These are phyloP conservation scores for Cystofilobasidium capitatum DNA, from an alignment of 768 basidiomycete genomes.

Conservation along the genomic window DNA sequence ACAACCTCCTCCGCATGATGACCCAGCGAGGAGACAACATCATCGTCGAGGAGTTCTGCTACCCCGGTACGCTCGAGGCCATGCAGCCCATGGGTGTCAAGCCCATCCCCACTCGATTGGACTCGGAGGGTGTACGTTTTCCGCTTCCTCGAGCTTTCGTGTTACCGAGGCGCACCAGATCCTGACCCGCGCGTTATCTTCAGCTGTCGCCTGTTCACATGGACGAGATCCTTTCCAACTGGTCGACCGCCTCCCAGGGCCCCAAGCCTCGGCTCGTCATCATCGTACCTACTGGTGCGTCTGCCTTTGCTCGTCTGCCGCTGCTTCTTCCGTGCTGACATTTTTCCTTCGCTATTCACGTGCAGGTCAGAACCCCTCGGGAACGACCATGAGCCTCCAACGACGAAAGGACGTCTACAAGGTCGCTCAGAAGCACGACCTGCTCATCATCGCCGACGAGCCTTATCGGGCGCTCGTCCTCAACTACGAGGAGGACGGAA, in stretches of 20 bases:
- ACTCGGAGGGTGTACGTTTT: constrained; percentile 6
- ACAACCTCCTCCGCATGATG: constrained; percentile 4
- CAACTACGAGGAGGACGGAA: constrained; percentile 9
- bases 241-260: constrained; percentile 6
- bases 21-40: constrained; percentile 5
- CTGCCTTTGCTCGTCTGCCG: not conserved
- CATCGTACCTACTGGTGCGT: constrained; percentile 15
- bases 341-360: not conserved
- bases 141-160: not conserved
- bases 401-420: constrained; percentile 15
- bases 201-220: constrained; percentile 13
- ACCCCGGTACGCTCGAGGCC: constrained; percentile 11
- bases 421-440: constrained; percentile 20
- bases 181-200: not conserved
- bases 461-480: constrained; percentile 20
- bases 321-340: not conserved
- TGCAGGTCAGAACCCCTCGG: constrained; percentile 10
- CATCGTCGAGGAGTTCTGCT: constrained; percentile 8
- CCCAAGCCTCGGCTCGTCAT: constrained; percentile 9
- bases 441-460: constrained; percentile 23
- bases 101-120: constrained; percentile 7
- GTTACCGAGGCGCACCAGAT: not conserved
- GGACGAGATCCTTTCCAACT: constrained; percentile 16
- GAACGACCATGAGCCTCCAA: constrained; percentile 13
- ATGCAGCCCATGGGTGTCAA: constrained; percentile 12